Conservation (phyloP, 164 flowering plant genomes). For the Taxillus chinensis region DNA sequence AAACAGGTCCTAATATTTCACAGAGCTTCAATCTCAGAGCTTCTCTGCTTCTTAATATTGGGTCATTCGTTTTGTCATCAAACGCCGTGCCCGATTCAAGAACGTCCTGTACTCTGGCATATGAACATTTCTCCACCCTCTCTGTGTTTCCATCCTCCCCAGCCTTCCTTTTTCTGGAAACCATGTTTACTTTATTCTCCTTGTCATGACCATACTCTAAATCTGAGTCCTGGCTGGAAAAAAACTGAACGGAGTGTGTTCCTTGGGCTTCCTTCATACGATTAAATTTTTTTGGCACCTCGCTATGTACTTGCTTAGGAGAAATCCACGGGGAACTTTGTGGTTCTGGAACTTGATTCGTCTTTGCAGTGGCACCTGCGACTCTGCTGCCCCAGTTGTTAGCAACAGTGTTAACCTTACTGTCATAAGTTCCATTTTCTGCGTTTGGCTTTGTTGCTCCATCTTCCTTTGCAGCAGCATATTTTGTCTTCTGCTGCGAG, state of each 20-base stretch:
- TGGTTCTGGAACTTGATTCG: conserved; percentile 16
- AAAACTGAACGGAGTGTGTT: conserved; percentile 19
- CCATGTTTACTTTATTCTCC: conserved; percentile 18
- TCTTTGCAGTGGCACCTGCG: conserved; percentile 13
- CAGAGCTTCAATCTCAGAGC: conserved; percentile 60
- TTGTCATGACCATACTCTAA: conserved; percentile 19
- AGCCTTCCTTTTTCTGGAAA: conserved; percentile 16
- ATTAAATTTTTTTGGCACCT: conserved; percentile 13
- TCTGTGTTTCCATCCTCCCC: conserved; percentile 17
- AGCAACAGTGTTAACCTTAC: conserved; percentile 11
- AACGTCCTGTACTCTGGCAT: conserved; percentile 24
- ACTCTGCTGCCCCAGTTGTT: conserved; percentile 11
- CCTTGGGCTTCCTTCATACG: conserved; percentile 15
- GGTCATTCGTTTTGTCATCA: conserved; percentile 17
- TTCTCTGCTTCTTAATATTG: conserved; percentile 28
- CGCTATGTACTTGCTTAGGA: conserved; percentile 23
- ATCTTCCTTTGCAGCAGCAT: conserved; percentile 22
- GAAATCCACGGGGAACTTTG: conserved; percentile 41
- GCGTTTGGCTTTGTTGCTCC: conserved; percentile 10
- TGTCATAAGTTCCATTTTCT: conserved; percentile 16
- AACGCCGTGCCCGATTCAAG: conserved; percentile 12
- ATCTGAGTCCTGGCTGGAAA: conserved; percentile 19
- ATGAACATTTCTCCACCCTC: conserved; percentile 27
- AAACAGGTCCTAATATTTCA: conserved; percentile 51
- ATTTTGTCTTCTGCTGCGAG: conserved; percentile 16